Percentiles rank a stretch among this genome's conserved stretches.
phyloP scores from a whole-genome alignment of 768 basidiomycete genomes.

The Suillus hirtellus region DNA sequence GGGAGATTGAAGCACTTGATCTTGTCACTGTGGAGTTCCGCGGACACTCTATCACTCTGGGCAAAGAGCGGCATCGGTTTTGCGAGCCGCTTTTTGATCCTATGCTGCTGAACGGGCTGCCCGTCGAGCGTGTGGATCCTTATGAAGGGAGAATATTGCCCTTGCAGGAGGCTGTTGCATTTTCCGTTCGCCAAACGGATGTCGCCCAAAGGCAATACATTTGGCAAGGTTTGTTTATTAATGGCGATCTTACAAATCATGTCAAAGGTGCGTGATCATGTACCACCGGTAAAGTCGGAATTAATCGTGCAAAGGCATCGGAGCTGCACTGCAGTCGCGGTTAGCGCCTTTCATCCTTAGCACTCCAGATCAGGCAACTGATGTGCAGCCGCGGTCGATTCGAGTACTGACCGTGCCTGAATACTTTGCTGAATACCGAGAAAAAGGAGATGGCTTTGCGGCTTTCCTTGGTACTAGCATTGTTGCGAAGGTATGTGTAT shows the following conservation, averaged over 20 bases:
- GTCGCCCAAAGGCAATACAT: slow-evolving; percentile 68
- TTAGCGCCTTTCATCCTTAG: slow-evolving; percentile 61
- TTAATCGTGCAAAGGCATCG: slow-evolving; percentile 47
- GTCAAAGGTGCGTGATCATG: slow-evolving; percentile 59
- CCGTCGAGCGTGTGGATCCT: slow-evolving; percentile 26
- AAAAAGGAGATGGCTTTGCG: slow-evolving; percentile 78
- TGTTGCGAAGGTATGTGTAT: slow-evolving; percentile 68
- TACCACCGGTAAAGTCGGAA: slow-evolving; percentile 2
- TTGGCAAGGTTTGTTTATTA: slow-evolving; percentile 79
- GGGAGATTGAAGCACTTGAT: slow-evolving; percentile 82
- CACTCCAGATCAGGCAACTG: slow-evolving; percentile 64
- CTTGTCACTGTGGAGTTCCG: slow-evolving; percentile 76
- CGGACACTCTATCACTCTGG: slow-evolving; percentile 70
- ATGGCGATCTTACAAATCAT: slow-evolving; percentile 70
- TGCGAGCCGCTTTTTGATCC: slow-evolving; percentile 90
- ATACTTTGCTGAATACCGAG: slow-evolving; percentile 88
- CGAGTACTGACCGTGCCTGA: slow-evolving; percentile 74
- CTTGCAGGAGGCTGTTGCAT: slow-evolving; percentile 68
- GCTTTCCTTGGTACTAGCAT: slow-evolving; percentile 83
- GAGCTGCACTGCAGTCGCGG: slow-evolving; percentile 69
- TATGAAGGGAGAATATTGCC: slow-evolving; percentile 35
- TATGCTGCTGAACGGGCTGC: slow-evolving; percentile 46
- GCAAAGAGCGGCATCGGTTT: slow-evolving; percentile 87
- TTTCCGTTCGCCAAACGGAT: slow-evolving; percentile 60
- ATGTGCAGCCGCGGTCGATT: slow-evolving; percentile 68